Conservation (phyloP, 129 eudicot genomes). For the sunflower (Helianthus annuus) region DNA sequence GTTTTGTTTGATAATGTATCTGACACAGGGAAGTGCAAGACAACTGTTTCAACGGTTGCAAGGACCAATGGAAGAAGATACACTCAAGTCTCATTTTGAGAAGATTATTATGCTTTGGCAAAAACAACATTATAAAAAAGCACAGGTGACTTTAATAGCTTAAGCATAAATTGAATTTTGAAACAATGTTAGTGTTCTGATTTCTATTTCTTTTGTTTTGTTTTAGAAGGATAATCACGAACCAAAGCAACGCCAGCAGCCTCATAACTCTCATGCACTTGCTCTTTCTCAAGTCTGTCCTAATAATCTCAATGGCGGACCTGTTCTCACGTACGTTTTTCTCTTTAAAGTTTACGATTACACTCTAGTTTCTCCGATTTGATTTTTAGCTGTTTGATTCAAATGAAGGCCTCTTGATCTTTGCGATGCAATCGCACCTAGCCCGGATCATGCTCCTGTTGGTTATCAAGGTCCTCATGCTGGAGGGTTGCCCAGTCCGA, state of each 20-base stretch:
- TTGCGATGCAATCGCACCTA: constrained; percentile 55
- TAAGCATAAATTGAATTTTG: constrained; percentile 2
- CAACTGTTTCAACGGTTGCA: constrained; percentile 86
- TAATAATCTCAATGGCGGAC: constrained; percentile 77
- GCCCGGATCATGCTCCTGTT: constrained; percentile 58
- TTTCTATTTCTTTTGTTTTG: constrained; percentile 13
- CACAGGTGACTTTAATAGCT: constrained; percentile 48
- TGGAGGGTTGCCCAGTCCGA: constrained; percentile 47
- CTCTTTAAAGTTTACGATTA: neutral
- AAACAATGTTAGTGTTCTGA: neutral
- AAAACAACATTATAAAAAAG: constrained; percentile 54
- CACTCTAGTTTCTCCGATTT: neutral
- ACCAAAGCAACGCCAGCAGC: constrained; percentile 69
- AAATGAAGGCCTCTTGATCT: constrained; percentile 81
- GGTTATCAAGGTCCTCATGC: constrained; percentile 64
- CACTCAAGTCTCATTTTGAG: constrained; percentile 80
- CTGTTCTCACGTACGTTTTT: constrained; percentile 69
- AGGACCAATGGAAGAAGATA: constrained; percentile 91
- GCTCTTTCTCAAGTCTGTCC: constrained; percentile 92
- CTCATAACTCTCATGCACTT: constrained; percentile 68
- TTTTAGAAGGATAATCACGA: constrained; percentile 65
- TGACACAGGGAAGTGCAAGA: constrained; percentile 90
- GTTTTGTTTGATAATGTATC: constrained; percentile 27
- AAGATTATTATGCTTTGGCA: constrained; percentile 60
- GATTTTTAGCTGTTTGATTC: neutral